Evolutionary conservation across 805 yeast genomes (phyloP), one percentile per base, ranked within the genome.

Genomic region (Ogataea angusta): DNA sequence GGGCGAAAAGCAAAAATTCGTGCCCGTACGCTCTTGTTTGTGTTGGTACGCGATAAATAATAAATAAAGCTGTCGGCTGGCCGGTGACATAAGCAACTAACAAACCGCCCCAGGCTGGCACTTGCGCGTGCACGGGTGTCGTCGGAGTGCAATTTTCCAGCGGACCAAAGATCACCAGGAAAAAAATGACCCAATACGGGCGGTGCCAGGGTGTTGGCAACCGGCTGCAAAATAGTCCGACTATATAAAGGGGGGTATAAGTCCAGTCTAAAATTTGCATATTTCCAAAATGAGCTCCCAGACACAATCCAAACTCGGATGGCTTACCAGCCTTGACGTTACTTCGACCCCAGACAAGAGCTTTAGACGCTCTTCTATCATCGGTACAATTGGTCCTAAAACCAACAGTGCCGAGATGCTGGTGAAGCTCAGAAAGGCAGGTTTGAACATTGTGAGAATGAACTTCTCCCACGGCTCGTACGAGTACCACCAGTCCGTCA

Each of bases 301-400:
- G 27, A 24, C 27, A 12, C 27, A 43, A 26, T 72, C 78, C 45
- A 73, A 71, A 69, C 66, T 89, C 64, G 79, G 80, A 63, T 90
- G 96, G 96, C 78, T 90, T 68, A 74, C 87, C 59, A 69, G 78
- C 57, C 80, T 89, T 64, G 81, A 89, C 70, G 75, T 82, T 53
- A 66, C 75, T 53, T 76, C 76, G 53, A 78, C 82, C 59, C 95
- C 95, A 48, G 85, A 84, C 64, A 73, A 78, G 65, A 78, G 78
- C 67, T 75, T 74, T 65, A 89, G 99, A 73, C 88, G 96, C 69
- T 85, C 96, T 48, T 85, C 97, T 50, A 93, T 93, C 71, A 90
- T 93, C 63, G 97, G 98, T 67, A 93, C 99, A 57, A 93, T 93
- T 69, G 99, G 99, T 60, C 99, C 99, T 63, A 89, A 88, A 75